Percentiles rank a stretch among this genome's conserved stretches.
phyloP scores from a whole-genome alignment of 768 basidiomycete species.

The Russula foetens region DNA sequence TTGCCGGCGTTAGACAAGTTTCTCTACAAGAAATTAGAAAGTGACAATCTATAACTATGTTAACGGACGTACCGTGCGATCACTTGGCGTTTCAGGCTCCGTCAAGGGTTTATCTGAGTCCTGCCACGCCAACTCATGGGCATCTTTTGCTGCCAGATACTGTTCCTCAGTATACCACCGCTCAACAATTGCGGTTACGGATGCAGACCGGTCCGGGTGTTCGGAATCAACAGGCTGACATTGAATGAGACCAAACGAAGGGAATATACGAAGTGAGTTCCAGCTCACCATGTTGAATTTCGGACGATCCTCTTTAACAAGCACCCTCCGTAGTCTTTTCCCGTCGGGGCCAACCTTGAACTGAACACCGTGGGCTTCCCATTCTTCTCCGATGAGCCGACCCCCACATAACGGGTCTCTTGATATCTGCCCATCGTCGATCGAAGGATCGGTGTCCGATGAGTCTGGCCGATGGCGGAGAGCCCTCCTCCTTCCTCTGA shows the following conservation, averaged over 20 bases:
- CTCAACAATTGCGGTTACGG: slow-evolving; percentile 69
- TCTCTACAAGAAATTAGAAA: not conserved
- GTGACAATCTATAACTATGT: not conserved
- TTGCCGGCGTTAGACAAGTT: slow-evolving; percentile 38
- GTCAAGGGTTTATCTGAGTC: slow-evolving; percentile 36
- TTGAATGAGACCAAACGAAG: slow-evolving; percentile 13
- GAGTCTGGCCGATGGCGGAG: slow-evolving; percentile 51
- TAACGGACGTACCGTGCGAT: slow-evolving; percentile 18
- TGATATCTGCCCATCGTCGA: slow-evolving; percentile 42
- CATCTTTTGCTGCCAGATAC: slow-evolving; percentile 54
- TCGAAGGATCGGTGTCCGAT: slow-evolving; percentile 38
- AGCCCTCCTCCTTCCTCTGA: slow-evolving; percentile 24
- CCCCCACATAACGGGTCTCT: slow-evolving; percentile 45
- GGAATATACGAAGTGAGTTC: slow-evolving; percentile 20
- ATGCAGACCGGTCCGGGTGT: slow-evolving; percentile 63
- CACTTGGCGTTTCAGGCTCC: slow-evolving; percentile 37
- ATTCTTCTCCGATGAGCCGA: slow-evolving; percentile 63
- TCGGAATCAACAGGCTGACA: slow-evolving; percentile 65
- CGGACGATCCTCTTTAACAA: slow-evolving; percentile 64
- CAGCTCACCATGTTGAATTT: slow-evolving; percentile 68
- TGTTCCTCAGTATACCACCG: slow-evolving; percentile 73
- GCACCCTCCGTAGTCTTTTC: slow-evolving; percentile 55
- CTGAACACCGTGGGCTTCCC: slow-evolving; percentile 60
- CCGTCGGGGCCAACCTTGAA: slow-evolving; percentile 70
- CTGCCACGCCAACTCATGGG: slow-evolving; percentile 61